A percentile compares a stretch with the other conserved stretches of the same genome.
Conservation (phyloP, 768 basidiomycete genomes). For the Lactarius sanguifluus region DNA sequence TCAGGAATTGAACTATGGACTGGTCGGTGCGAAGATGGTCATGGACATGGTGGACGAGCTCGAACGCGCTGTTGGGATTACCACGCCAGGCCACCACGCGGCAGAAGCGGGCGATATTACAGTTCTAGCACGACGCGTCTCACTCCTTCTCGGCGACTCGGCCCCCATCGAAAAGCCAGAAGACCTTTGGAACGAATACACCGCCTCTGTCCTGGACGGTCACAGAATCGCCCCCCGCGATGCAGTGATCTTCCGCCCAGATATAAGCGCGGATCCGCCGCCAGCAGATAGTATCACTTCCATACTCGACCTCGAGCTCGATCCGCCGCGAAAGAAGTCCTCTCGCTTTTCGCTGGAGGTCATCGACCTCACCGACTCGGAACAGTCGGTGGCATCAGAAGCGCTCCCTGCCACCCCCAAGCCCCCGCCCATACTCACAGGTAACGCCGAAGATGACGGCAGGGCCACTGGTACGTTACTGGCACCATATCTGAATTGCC, state of each 20-base stretch:
- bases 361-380: constrained; percentile 46
- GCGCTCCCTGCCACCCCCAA: constrained; percentile 54
- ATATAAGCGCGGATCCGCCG: constrained; percentile 13
- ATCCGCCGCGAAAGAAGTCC: constrained; percentile 21
- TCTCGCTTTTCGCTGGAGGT: constrained; percentile 17
- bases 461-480: constrained; percentile 19
- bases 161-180: constrained; percentile 12
- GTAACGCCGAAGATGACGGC: constrained; percentile 31
- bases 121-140: constrained; percentile 28
- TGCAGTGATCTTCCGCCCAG: constrained; percentile 24
- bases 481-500: background rate
- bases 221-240: constrained; percentile 19
- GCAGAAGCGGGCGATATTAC: constrained; percentile 17
- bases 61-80: constrained; percentile 24
- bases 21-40: constrained; percentile 23
- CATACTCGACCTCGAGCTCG: constrained; percentile 31
- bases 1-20: constrained; percentile 22
- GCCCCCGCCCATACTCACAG: constrained; percentile 37
- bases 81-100: background rate
- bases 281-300: constrained; percentile 26
- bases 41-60: constrained; percentile 20
- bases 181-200: constrained; percentile 17
- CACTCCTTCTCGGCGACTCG: constrained; percentile 19
- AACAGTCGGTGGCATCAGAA: constrained; percentile 43
- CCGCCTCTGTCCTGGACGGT: constrained; percentile 20